phyloP scores from a whole-genome alignment of 2,329 filamentous ascomycete genomes.

The Stagonosporopsis vannaccii region DNA sequence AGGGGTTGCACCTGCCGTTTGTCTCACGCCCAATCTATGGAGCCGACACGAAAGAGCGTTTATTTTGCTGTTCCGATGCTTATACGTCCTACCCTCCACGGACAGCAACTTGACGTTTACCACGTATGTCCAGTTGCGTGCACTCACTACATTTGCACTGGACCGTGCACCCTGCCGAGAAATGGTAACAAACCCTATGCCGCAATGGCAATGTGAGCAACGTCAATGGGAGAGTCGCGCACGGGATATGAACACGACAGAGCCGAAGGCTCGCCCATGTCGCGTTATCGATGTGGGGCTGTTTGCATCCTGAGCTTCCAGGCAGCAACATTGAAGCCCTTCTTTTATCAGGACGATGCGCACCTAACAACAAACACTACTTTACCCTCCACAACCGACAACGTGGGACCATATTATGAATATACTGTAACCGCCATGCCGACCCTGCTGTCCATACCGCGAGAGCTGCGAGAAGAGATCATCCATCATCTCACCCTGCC shows the following conservation, averaged over 20 bases:
- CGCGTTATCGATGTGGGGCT: neutral
- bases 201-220: neutral
- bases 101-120: neutral
- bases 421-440: slow-evolving; percentile 1
- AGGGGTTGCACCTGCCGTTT: neutral
- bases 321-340: slow-evolving; percentile 13
- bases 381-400: neutral
- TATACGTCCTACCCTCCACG: neutral
- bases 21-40: neutral
- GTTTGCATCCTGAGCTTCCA: slow-evolving; percentile 3
- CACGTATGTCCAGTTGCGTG: neutral
- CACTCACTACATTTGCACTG: neutral
- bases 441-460: slow-evolving; percentile 30
- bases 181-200: neutral
- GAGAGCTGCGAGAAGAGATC: slow-evolving; percentile 40
- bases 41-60: neutral
- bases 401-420: neutral
- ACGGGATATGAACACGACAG: neutral
- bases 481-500: slow-evolving; percentile 29
- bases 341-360: neutral
- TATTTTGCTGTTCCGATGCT: neutral
- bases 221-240: neutral
- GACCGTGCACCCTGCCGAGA: neutral
- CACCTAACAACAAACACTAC: neutral
- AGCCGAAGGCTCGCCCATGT: neutral